Evolutionary conservation across 148 eudicot species (phyloP).

Genomic region (Rhododendron kiyosumense): DNA sequence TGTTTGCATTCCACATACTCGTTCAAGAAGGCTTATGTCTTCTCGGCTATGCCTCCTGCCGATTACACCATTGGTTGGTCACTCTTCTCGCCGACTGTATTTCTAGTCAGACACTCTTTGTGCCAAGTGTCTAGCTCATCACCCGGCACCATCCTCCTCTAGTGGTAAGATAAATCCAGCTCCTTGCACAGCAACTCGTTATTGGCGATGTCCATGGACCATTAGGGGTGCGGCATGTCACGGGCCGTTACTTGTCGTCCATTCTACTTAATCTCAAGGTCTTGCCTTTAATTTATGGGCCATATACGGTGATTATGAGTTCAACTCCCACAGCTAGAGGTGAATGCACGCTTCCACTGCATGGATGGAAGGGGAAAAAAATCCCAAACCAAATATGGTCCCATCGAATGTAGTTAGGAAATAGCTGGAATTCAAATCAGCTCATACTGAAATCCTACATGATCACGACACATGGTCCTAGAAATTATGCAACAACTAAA

Average conservation of each 20-base stretch:
- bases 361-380: neutral
- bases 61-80: neutral
- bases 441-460: neutral
- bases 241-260: too few relatives aligned
- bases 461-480: neutral
- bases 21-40: neutral
- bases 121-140: neutral
- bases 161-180: too few relatives aligned
- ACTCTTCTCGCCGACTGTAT: neutral
- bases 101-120: neutral
- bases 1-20: neutral
- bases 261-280: too few relatives aligned
- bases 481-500: neutral
- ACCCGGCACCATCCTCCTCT: too few relatives aligned
- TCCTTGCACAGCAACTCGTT: too few relatives aligned
- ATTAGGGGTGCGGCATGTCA: too few relatives aligned
- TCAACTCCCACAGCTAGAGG: neutral
- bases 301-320: too few relatives aligned
- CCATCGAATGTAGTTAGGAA: neutral
- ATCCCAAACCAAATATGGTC: neutral
- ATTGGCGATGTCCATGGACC: too few relatives aligned
- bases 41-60: neutral
- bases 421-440: neutral
- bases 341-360: neutral
- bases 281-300: too few relatives aligned